Evolutionary conservation across 768 basidiomycete genomes (phyloP).

Genomic region (Baorangia bicolor): DNA sequence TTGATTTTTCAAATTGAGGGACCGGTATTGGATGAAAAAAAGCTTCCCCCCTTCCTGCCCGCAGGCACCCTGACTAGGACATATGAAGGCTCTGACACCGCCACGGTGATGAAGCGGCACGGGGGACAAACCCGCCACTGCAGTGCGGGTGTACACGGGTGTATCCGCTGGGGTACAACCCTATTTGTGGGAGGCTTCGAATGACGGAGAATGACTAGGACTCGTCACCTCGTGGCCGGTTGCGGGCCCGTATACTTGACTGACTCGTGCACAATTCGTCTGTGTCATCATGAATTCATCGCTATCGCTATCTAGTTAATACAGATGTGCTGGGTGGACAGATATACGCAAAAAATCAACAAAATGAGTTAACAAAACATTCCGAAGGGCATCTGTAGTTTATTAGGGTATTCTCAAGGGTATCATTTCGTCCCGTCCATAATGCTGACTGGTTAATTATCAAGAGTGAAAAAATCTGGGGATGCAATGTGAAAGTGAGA

Average conservation of each 20-base stretch:
- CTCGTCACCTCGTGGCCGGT: background rate
- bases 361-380: constrained; percentile 9
- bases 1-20: background rate
- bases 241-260: background rate
- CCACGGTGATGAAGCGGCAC: background rate
- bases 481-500: constrained; percentile 9
- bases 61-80: background rate
- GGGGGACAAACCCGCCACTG: background rate
- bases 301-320: constrained; percentile 10
- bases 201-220: constrained; percentile 6
- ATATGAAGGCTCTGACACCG: constrained; percentile 6
- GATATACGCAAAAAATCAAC: background rate
- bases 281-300: background rate
- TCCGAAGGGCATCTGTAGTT: constrained; percentile 1
- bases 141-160: background rate
- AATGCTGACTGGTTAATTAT: constrained; percentile 2
- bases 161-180: too few species aligned
- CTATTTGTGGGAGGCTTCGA: background rate
- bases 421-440: constrained; percentile 17
- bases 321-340: constrained; percentile 3
- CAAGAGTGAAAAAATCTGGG: background rate
- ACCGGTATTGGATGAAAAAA: background rate
- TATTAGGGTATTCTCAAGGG: constrained; percentile 23
- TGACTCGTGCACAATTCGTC: background rate
- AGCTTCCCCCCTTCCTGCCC: background rate